Evolutionary conservation across 2,329 filamentous ascomycete genomes (phyloP).

Genomic region (Dactylonectria estremocensis): DNA sequence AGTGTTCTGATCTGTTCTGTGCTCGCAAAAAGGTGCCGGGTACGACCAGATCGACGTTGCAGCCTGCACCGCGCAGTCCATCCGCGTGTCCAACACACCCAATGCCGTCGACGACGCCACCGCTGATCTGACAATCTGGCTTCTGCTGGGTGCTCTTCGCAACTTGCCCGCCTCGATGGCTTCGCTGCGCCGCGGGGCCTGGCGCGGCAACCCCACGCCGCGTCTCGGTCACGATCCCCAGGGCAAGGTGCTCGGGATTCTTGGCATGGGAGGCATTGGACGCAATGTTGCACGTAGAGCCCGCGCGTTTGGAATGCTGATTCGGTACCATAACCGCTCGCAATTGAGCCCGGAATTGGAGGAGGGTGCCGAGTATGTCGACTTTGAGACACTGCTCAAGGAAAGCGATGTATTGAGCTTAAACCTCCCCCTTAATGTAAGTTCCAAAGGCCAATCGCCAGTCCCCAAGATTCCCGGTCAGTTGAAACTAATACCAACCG

Average conservation of each 20-base stretch:
- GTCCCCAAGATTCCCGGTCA: not conserved
- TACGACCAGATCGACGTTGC: constrained; percentile 87
- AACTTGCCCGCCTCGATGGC: constrained; percentile 79
- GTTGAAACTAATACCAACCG: not conserved
- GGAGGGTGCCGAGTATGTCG: constrained; percentile 76
- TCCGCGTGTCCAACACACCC: constrained; percentile 87
- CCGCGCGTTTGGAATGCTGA: constrained; percentile 81
- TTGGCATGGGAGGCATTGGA: constrained; percentile 91
- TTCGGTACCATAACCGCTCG: constrained; percentile 82
- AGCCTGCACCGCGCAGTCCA: constrained; percentile 76
- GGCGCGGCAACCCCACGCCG: constrained; percentile 72
- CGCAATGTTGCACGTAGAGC: constrained; percentile 83
- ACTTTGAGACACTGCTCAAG: constrained; percentile 79
- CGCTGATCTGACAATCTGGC: constrained; percentile 84
- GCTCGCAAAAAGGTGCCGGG: constrained; percentile 73
- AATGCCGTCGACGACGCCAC: constrained; percentile 86
- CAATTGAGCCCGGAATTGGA: constrained; percentile 70
- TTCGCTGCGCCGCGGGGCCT: constrained; percentile 76
- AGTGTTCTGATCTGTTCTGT: constrained; percentile 5
- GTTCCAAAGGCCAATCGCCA: constrained; percentile 49
- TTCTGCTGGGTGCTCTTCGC: constrained; percentile 84
- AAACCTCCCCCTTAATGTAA: constrained; percentile 86
- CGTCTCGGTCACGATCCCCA: constrained; percentile 82
- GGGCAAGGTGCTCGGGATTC: constrained; percentile 83
- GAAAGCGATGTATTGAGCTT: constrained; percentile 84